Evolutionary conservation across 495 filamentous ascomycete species (phyloP).

Genomic region (Podospora bellae-mahoneyi): DNA sequence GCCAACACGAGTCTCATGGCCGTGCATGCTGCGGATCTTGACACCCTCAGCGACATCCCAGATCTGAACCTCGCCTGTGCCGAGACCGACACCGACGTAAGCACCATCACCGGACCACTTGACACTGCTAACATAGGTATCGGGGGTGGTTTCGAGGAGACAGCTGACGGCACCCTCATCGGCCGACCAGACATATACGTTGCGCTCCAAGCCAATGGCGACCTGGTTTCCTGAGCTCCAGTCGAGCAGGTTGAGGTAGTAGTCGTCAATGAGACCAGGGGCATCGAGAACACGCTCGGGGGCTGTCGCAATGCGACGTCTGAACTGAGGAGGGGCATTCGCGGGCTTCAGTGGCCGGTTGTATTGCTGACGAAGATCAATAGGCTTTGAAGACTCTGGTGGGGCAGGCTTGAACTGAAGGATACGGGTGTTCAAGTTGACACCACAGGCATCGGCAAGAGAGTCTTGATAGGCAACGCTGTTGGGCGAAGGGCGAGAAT

Average conservation of each 20-base stretch:
- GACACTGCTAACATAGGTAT: constrained; percentile 96
- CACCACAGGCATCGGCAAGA: constrained; percentile 85
- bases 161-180: constrained; percentile 83
- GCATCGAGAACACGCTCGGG: constrained; percentile 98
- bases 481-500: constrained; percentile 78
- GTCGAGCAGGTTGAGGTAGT: constrained; percentile 97
- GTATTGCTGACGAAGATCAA: constrained; percentile 95
- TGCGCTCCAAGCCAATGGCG: constrained; percentile 93
- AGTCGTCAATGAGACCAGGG: constrained; percentile 93
- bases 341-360: constrained; percentile 88
- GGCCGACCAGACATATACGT: constrained; percentile 98
- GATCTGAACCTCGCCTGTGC: constrained; percentile 95
- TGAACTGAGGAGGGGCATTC: constrained; percentile 74
- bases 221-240: constrained; percentile 98
- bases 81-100: constrained; percentile 92
- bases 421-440: constrained; percentile 89
- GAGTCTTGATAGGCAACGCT: constrained; percentile 89
- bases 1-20: constrained; percentile 92
- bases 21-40: constrained; percentile 97
- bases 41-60: constrained; percentile 96
- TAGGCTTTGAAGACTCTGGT: constrained; percentile 94
- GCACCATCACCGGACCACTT: constrained; percentile 98
- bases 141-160: constrained; percentile 77
- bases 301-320: constrained; percentile 85
- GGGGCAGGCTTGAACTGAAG: constrained; percentile 98